Evolutionary conservation across 306 rosid genomes (phyloP).

Genomic region (Begonia peltatifolia): DNA sequence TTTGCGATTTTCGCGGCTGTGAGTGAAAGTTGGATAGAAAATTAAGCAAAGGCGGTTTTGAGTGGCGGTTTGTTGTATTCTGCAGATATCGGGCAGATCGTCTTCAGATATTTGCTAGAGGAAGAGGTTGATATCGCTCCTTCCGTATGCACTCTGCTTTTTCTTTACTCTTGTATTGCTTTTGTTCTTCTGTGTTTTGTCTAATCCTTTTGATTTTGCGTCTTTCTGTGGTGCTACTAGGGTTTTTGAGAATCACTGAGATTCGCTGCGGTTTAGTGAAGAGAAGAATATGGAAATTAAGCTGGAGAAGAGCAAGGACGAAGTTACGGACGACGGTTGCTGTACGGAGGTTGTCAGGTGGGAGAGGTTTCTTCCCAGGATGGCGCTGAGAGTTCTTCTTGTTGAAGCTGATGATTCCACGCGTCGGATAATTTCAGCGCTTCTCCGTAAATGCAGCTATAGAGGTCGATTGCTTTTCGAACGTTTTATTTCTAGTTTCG

Average conservation of each 20-base stretch:
- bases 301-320: neutral
- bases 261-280: slow-evolving; percentile 6
- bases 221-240: slow-evolving; percentile 2
- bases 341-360: slow-evolving; percentile 16
- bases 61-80: no score
- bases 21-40: slow-evolving; percentile 7
- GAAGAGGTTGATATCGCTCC: slow-evolving; percentile 7
- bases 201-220: neutral
- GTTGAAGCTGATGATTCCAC: slow-evolving; percentile 79
- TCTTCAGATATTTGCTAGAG: slow-evolving; percentile 16
- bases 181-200: neutral
- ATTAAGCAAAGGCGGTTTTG: neutral
- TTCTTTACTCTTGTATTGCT: neutral
- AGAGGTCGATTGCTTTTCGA: slow-evolving; percentile 22
- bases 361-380: slow-evolving; percentile 29
- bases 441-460: slow-evolving; percentile 69
- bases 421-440: slow-evolving; percentile 58
- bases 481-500: no score
- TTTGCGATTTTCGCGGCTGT: slow-evolving; percentile 19
- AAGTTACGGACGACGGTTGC: slow-evolving; percentile 2
- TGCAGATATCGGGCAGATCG: slow-evolving; percentile 1
- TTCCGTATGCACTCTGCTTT: neutral
- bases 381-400: slow-evolving; percentile 33
- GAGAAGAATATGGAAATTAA: neutral
- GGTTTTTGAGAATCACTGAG: slow-evolving; percentile 33